phyloP scores from a whole-genome alignment of 805 yeast species.

The Ogataea wickerhamii region DNA sequence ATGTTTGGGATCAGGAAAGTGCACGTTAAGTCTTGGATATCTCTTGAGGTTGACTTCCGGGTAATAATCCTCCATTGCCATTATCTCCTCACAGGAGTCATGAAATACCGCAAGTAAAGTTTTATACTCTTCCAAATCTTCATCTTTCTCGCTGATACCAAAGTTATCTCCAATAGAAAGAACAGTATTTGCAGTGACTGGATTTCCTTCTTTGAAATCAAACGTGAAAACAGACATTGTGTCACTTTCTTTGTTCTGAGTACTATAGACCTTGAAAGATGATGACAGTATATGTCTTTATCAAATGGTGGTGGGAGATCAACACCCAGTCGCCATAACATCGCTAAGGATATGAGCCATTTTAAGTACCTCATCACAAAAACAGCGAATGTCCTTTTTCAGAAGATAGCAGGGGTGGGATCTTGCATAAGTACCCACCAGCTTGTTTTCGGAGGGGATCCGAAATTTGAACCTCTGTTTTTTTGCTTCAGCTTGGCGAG shows the following conservation, averaged over 20 bases:
- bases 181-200: conserved; percentile 22
- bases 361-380: too few relatives aligned
- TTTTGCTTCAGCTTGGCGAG: too few relatives aligned
- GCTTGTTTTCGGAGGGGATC: too few relatives aligned
- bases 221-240: conserved; percentile 29
- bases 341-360: too few relatives aligned
- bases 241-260: not conserved
- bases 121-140: conserved; percentile 22
- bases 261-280: not conserved
- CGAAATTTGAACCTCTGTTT: too few relatives aligned
- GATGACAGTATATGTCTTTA: not conserved
- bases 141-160: conserved; percentile 16
- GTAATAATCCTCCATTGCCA: conserved; percentile 29
- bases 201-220: conserved; percentile 18
- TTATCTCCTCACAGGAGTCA: conserved; percentile 22
- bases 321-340: too few relatives aligned
- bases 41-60: conserved; percentile 28
- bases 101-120: conserved; percentile 26
- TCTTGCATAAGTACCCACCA: too few relatives aligned
- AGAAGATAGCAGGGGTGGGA: too few relatives aligned
- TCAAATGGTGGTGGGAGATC: not conserved
- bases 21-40: conserved; percentile 31
- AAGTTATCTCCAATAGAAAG: conserved; percentile 12
- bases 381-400: too few relatives aligned
- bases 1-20: conserved; percentile 22